Evolutionary conservation across 495 filamentous ascomycete genomes (phyloP).

Genomic region (Tuber brumale): DNA sequence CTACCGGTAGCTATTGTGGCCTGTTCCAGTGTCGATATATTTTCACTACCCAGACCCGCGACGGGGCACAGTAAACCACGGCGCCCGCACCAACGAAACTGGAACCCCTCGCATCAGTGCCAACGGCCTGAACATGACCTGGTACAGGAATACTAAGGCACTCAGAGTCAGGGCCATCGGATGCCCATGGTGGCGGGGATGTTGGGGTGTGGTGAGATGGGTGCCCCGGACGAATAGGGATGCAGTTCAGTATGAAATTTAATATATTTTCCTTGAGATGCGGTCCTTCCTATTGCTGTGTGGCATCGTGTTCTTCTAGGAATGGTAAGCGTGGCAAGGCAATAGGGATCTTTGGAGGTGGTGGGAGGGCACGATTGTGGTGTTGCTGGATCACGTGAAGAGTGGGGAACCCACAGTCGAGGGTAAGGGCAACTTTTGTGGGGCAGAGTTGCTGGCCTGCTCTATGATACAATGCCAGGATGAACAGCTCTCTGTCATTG

Average conservation of each 20-base stretch:
- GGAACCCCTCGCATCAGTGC: background rate
- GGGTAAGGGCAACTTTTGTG: background rate
- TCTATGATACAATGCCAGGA: background rate
- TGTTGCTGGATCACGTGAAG: background rate
- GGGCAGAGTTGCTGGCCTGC: background rate
- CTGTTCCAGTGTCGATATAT: background rate
- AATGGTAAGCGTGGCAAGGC: background rate
- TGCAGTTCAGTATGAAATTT: background rate
- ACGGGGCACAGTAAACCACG: background rate
- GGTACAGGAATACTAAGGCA: background rate
- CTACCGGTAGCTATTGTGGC: background rate
- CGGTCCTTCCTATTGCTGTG: background rate
- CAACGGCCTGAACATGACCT: background rate
- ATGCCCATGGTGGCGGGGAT: background rate
- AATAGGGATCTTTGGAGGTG: background rate
- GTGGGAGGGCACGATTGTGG: background rate
- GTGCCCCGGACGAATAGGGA: background rate
- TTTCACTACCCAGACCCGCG: background rate
- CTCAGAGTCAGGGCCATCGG: background rate
- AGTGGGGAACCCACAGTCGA: background rate
- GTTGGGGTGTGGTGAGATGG: background rate
- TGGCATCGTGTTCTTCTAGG: background rate
- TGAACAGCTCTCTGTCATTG: background rate
- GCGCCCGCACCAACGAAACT: background rate
- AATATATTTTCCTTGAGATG: background rate